Evolutionary conservation across 2,329 filamentous ascomycete genomes (phyloP), one percentile per base, ranked within the genome.

Genomic region (Aspergillus quadrilineatus): DNA sequence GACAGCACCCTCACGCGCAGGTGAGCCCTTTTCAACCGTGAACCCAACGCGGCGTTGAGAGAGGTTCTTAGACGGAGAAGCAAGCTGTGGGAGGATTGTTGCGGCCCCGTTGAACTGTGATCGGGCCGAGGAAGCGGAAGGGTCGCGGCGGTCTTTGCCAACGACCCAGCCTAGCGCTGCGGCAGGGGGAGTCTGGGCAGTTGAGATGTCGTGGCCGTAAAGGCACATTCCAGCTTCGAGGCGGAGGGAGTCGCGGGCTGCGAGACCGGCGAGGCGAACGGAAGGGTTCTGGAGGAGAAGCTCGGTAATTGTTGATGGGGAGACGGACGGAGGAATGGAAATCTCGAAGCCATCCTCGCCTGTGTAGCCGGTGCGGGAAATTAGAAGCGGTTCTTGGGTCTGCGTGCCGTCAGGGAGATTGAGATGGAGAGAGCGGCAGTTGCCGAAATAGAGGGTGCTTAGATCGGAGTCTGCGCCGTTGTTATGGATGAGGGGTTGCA

Each of bases 321-420:
- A 17, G 65, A 87, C 83, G 26, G 81, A 80, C 0, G 84, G 82
- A 1, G 88, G 85, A 66, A 97, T 89, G 41, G 90, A 94, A 68
- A 99, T 90, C 78, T 99, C 94, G 76, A 99, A 99, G 42, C 94
- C 94, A 73, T 99, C 94, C 79, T 99, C 94, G 58, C 94, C 94
- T 0, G 94, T 99, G 79, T 99, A 99, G 4, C 94, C 94, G 46
- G 89, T 94, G 59, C 94, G 86, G 70, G 87, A 92, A 69, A 97
- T 86, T 50, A 97, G 82, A 47, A 94, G 70, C 63, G 80, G 74
- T 59, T 80, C 67, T 59, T 80, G 65, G 22, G 75, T 75, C 59
- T 76, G 76, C 37, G 80, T 82, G 44, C 82, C 82, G 37, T 80
- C 75, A 12, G 74, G 69, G 10, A 90, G 78, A 60, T 81, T 83